These are phyloP conservation scores for Camellia lanceoleosa DNA, from an alignment of 148 eudicot genomes.

Conservation along the genomic window DNA sequence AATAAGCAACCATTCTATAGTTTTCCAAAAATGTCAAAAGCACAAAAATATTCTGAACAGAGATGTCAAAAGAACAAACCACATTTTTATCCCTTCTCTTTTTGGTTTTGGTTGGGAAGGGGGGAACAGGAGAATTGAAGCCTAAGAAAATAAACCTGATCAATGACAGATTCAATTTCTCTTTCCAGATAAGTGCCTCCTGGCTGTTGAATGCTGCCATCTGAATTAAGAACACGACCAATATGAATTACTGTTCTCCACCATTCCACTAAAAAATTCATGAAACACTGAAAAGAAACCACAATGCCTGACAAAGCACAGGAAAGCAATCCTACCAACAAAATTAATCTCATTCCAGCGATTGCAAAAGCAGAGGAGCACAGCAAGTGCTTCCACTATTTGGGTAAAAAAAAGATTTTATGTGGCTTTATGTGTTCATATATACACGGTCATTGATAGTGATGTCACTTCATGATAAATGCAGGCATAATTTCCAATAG, in stretches of 20 bases:
- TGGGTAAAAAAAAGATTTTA: too few species aligned
- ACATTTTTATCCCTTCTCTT: not conserved
- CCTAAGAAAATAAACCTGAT: conserved; percentile 53
- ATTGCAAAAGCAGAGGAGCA: too few species aligned
- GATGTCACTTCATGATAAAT: not conserved
- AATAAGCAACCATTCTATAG: not conserved
- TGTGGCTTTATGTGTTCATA: too few species aligned
- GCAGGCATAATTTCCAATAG: too few species aligned
- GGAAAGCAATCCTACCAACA: not conserved
- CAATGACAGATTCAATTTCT: conserved; percentile 92
- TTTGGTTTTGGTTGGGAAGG: not conserved
- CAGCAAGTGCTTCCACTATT: not conserved
- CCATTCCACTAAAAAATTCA: not conserved
- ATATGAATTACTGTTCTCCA: not conserved
- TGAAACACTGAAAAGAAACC: not conserved
- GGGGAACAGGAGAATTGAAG: not conserved
- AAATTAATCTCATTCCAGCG: too few species aligned
- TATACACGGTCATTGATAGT: not conserved
- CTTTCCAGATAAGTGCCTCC: conserved; percentile 98
- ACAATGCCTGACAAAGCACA: not conserved
- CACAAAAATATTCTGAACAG: not conserved
- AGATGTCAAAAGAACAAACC: not conserved
- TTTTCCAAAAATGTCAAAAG: not conserved
- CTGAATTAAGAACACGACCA: conserved; percentile 38
- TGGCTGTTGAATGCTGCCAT: conserved; percentile 99